Conservation (phyloP, 768 basidiomycete genomes). For the Phlebiopsis gigantea region DNA sequence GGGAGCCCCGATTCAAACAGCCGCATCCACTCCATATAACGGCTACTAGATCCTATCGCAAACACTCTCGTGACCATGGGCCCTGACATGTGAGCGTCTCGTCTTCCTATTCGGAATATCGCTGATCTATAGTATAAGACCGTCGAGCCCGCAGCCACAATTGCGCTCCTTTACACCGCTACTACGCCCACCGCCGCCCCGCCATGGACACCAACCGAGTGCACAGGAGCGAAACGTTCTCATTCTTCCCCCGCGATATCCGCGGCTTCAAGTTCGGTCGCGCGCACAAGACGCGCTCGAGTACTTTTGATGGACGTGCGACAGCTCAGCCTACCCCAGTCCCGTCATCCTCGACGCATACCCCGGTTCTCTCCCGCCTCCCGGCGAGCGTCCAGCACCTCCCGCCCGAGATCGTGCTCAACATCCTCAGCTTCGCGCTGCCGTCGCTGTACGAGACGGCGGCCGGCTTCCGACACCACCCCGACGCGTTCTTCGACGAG, state of each 20-base stretch:
- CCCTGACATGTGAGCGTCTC: not conserved
- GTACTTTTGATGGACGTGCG: not conserved
- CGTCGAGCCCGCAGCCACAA: not conserved
- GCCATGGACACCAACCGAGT: constrained; percentile 9
- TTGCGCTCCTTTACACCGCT: not conserved
- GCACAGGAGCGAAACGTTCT: not conserved
- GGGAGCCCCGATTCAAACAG: not conserved
- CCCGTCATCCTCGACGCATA: constrained; percentile 7
- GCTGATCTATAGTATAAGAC: constrained; percentile 4
- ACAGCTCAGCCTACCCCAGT: constrained; percentile 9
- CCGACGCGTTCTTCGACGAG: constrained; percentile 5
- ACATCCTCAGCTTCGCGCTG: constrained; percentile 11
- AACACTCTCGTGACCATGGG: not conserved
- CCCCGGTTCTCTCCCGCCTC: constrained; percentile 10
- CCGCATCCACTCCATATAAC: not conserved
- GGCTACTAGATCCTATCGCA: not conserved
- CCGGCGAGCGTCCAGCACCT: constrained; percentile 13
- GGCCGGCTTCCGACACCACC: not conserved
- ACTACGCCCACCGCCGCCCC: not conserved
- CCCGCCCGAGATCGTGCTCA: constrained; percentile 10
- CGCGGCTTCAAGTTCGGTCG: constrained; percentile 4
- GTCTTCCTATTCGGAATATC: not conserved
- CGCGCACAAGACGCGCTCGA: not conserved
- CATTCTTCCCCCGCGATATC: constrained; percentile 5
- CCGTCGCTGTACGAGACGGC: constrained; percentile 10